phyloP scores from a whole-genome alignment of 129 eudicot genomes.

The Gnaphalium uliginosum region DNA sequence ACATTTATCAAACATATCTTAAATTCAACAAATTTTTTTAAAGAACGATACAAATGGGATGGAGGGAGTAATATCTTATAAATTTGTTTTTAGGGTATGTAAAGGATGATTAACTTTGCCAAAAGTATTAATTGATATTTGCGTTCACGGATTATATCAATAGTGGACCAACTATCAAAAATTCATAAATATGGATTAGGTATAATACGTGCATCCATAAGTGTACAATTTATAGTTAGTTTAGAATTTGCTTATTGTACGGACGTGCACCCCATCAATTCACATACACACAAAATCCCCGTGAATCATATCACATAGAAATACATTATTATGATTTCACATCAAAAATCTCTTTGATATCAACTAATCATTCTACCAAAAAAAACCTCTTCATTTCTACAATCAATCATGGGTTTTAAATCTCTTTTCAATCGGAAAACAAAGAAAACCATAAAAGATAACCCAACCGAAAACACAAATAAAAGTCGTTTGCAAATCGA shows the following conservation, averaged over 20 bases:
- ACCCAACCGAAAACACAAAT: not conserved
- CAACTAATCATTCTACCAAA: constrained; percentile 1
- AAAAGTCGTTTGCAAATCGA: constrained; percentile 19
- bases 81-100: too few species aligned
- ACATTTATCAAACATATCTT: too few species aligned
- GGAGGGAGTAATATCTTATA: too few species aligned
- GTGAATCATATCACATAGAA: constrained; percentile 9
- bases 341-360: not conserved
- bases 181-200: not conserved
- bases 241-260: constrained; percentile 5
- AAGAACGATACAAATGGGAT: too few species aligned
- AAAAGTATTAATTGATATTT: too few species aligned
- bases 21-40: too few species aligned
- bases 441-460: not conserved
- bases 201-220: not conserved
- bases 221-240: not conserved
- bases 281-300: constrained; percentile 11
- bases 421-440: constrained; percentile 24
- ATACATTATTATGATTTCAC: not conserved
- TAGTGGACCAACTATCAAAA: not conserved
- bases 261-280: constrained; percentile 16
- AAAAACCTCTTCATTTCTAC: not conserved
- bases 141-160: not conserved
- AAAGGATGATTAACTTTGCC: too few species aligned
- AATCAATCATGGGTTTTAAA: constrained; percentile 24